Percentiles rank a stretch among this genome's conserved stretches.
Evolutionary conservation across 1,139 yeast genomes (phyloP).

Genomic region (Hyphopichia khmerensis): DNA sequence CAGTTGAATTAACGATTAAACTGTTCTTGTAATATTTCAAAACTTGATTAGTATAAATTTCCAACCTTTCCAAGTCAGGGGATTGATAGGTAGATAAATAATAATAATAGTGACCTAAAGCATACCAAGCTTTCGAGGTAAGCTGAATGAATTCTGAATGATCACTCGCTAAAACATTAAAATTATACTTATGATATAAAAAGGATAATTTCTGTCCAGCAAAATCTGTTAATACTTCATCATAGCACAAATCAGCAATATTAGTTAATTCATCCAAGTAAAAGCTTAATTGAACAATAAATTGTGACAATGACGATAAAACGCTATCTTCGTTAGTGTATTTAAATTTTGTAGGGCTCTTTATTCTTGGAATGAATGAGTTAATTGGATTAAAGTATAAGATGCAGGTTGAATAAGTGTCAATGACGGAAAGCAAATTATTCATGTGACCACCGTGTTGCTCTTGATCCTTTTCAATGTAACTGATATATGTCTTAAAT

Average conservation of each 20-base stretch:
- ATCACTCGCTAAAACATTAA: conserved; percentile 30
- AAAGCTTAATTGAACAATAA: conserved; percentile 17
- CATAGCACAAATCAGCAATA: conserved; percentile 29
- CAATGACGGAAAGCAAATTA: conserved; percentile 38
- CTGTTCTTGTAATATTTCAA: conserved; percentile 32
- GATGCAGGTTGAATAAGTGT: conserved; percentile 35
- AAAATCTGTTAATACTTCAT: conserved; percentile 15
- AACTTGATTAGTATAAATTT: conserved; percentile 15
- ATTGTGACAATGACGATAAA: conserved; percentile 17
- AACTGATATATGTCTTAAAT: conserved; percentile 35
- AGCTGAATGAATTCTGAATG: conserved; percentile 28
- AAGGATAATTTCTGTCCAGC: conserved; percentile 29
- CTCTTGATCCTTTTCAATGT: conserved; percentile 34
- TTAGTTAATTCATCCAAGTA: conserved; percentile 25
- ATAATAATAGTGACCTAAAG: conserved; percentile 35
- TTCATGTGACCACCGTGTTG: conserved; percentile 32
- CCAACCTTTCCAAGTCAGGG: conserved; percentile 20
- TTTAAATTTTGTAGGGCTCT: conserved; percentile 22
- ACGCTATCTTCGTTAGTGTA: conserved; percentile 24
- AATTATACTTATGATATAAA: conserved; percentile 37
- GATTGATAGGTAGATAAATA: conserved; percentile 30
- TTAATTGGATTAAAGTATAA: conserved; percentile 38
- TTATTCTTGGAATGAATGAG: conserved; percentile 18
- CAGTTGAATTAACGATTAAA: conserved; percentile 41
- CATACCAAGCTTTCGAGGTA: conserved; percentile 39